Conservation (phyloP, 441 rosid genomes). For the Viola pubescens region DNA sequence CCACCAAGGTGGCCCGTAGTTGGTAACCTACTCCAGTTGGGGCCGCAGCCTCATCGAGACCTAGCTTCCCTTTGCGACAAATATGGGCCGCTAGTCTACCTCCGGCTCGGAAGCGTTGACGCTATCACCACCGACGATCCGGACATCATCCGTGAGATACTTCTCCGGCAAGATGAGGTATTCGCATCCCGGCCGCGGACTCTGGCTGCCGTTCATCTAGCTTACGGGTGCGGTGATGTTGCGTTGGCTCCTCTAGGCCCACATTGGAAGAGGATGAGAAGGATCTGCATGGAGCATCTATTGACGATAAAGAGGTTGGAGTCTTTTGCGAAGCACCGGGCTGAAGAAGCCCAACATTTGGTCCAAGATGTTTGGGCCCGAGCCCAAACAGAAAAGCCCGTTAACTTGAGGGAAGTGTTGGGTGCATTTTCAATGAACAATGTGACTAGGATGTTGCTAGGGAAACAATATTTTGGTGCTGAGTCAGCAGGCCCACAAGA, state of each 20-base stretch:
- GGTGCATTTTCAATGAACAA: constrained; percentile 90
- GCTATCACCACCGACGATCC: constrained; percentile 83
- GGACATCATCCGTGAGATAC: constrained; percentile 53
- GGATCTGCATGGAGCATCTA: constrained; percentile 66
- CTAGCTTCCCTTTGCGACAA: constrained; percentile 50
- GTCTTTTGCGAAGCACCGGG: constrained; percentile 37
- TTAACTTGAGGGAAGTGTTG: constrained; percentile 61
- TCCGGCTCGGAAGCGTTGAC: constrained; percentile 56
- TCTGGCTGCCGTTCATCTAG: constrained; percentile 65
- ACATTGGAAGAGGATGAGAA: constrained; percentile 59
- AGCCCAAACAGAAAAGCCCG: constrained; percentile 26
- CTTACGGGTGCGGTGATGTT: constrained; percentile 66
- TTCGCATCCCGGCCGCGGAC: constrained; percentile 79
- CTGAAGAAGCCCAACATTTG: constrained; percentile 41
- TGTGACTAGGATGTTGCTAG: constrained; percentile 76
- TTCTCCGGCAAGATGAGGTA: constrained; percentile 58
- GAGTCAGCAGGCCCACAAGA: constrained; percentile 49
- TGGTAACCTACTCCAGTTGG: constrained; percentile 75
- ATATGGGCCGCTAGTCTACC: constrained; percentile 75
- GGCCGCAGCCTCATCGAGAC: constrained; percentile 67
- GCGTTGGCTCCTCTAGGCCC: constrained; percentile 81
- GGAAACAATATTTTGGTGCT: constrained; percentile 71
- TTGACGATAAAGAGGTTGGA: constrained; percentile 46
- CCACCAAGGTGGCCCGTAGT: constrained; percentile 71
- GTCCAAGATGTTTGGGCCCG: constrained; percentile 33